Conservation (phyloP, 2,329 filamentous ascomycete genomes). For the Aspergillus alliaceus region DNA sequence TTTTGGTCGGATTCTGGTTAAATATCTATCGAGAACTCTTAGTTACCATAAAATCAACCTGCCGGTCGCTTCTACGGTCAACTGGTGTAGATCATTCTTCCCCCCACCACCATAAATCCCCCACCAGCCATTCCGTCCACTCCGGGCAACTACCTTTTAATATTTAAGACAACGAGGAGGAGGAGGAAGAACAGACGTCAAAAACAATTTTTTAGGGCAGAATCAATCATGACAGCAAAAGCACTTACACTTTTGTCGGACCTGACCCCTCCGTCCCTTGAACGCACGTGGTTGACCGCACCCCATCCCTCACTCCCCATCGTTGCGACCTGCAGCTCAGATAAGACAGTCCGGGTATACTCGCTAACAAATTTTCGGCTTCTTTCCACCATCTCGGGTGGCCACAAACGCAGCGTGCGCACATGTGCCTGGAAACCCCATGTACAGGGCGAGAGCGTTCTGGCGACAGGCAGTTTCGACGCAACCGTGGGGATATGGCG, state of each 20-base stretch:
- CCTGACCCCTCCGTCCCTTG: constrained; percentile 52
- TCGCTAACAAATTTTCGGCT: constrained; percentile 78
- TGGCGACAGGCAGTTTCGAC: constrained; percentile 93
- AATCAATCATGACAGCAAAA: no score
- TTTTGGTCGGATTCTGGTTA: no score
- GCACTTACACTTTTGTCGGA: constrained; percentile 49
- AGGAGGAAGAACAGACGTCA: no score
- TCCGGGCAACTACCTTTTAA: no score
- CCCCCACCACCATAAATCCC: no score
- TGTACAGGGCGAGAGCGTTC: constrained; percentile 65
- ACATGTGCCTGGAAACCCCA: constrained; percentile 84
- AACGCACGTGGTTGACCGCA: constrained; percentile 79
- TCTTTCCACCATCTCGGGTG: constrained; percentile 77
- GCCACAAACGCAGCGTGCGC: constrained; percentile 88
- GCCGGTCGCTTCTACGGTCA: no score
- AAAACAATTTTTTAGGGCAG: no score
- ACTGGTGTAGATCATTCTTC: no score
- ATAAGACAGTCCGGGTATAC: constrained; percentile 86
- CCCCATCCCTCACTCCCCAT: constrained; percentile 87
- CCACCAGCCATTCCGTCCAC: no score
- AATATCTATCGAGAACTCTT: no score
- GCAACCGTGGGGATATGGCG: constrained; percentile 85
- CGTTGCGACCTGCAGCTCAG: constrained; percentile 81
- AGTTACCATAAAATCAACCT: no score
- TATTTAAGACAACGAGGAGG: no score